Conservation (phyloP, 2,329 filamentous ascomycete genomes). For the Camillea tinctor region DNA sequence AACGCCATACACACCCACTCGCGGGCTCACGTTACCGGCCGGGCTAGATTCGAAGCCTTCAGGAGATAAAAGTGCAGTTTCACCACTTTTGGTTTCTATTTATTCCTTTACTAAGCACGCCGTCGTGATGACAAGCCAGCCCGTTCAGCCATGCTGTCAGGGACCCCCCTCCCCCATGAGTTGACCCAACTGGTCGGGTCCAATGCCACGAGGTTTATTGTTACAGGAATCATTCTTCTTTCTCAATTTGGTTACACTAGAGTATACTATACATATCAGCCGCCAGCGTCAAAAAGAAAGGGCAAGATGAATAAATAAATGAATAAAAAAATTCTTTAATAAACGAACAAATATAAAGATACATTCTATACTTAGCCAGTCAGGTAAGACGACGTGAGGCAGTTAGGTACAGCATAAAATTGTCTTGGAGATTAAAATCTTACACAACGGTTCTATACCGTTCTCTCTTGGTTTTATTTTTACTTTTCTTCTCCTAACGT, state of each 20-base stretch:
- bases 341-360: no score
- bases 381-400: no score
- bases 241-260: no score
- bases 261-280: neutral
- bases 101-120: neutral
- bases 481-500: no score
- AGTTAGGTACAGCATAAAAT: neutral
- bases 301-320: no score
- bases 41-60: neutral
- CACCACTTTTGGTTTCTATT: neutral
- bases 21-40: neutral
- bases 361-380: no score
- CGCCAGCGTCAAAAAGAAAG: neutral
- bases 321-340: no score
- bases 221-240: neutral
- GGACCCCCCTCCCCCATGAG: neutral
- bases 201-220: neutral
- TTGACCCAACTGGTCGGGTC: neutral
- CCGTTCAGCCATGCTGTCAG: neutral
- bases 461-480: neutral
- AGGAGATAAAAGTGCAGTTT: neutral
- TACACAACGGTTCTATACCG: neutral
- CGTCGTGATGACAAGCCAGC: neutral
- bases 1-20: no score
- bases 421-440: neutral